Evolutionary conservation across 23 red algal species (phyloP).

Genomic region (Gracilariopsis chorda): DNA sequence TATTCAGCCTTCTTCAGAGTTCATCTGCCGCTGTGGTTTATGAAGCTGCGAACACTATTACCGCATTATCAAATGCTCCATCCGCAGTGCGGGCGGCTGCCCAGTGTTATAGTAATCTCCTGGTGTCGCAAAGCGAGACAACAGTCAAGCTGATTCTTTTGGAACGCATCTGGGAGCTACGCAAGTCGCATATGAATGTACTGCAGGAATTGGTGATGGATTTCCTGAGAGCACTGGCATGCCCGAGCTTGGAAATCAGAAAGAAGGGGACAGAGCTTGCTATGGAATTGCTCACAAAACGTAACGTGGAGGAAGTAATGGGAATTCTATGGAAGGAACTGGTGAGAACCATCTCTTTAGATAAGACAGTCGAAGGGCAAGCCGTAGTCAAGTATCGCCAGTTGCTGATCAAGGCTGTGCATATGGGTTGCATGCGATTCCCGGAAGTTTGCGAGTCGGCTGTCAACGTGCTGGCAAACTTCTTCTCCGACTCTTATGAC

Average conservation of each 20-base stretch:
- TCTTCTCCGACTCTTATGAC: conserved; percentile 73
- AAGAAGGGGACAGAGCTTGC: conserved; percentile 70
- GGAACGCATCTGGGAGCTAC: conserved; percentile 84
- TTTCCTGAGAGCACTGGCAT: conserved; percentile 82
- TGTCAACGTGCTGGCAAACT: conserved; percentile 74
- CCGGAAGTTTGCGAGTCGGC: conserved; percentile 71
- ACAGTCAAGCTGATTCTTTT: conserved; percentile 97
- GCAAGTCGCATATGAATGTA: conserved; percentile 57
- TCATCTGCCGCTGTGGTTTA: conserved; percentile 89
- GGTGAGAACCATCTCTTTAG: conserved; percentile 32
- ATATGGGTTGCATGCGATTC: conserved; percentile 81
- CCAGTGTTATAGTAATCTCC: conserved; percentile 80
- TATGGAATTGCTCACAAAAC: conserved; percentile 76
- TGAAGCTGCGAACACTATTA: conserved; percentile 86
- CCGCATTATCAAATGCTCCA: conserved; percentile 80
- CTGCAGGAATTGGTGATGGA: conserved; percentile 93
- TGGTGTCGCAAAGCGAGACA: conserved; percentile 90
- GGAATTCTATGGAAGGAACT: conserved; percentile 89
- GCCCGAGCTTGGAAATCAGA: conserved; percentile 92
- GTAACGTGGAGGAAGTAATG: conserved; percentile 94
- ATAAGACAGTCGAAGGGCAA: conserved; percentile 33
- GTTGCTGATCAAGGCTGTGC: conserved; percentile 84
- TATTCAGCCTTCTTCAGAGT: conserved; percentile 88
- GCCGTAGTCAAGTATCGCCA: conserved; percentile 71
- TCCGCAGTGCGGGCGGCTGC: conserved; percentile 95